Evolutionary conservation across 305 asterid genomes (phyloP).

Genomic region (Fraxinus floribunda): DNA sequence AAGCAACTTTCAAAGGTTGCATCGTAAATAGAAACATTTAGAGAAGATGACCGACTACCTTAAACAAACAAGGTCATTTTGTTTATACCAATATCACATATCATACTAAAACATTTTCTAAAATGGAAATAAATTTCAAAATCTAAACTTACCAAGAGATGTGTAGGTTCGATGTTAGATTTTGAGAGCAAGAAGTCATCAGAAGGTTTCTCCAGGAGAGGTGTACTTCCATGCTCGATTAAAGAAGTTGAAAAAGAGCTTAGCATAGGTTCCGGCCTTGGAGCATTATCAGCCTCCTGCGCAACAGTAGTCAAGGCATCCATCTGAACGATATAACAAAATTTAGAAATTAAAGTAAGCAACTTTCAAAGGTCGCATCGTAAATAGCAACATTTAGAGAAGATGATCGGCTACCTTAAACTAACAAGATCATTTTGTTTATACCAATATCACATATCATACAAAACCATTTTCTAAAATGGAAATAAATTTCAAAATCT

Average conservation of each 20-base stretch:
- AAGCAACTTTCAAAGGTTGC: neutral
- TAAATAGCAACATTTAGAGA: neutral
- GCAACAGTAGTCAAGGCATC: neutral
- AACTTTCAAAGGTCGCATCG: neutral
- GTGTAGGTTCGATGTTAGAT: neutral
- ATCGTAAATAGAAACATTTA: neutral
- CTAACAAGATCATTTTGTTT: neutral
- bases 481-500: neutral
- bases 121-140: neutral
- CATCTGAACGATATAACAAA: neutral
- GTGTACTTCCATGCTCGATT: neutral
- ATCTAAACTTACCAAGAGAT: neutral
- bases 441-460: neutral
- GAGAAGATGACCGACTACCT: neutral
- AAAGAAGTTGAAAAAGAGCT: neutral
- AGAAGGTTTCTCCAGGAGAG: neutral
- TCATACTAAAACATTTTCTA: neutral
- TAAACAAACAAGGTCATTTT: neutral
- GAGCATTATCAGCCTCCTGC: neutral
- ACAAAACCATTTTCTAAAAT: neutral
- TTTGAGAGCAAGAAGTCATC: neutral
- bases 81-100: neutral
- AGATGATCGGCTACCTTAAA: neutral
- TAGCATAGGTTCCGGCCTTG: neutral
- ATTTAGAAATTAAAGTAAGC: neutral